Percentiles rank a stretch among this genome's conserved stretches.
phyloP scores from a whole-genome alignment of 2,329 filamentous ascomycete species.

The Lasiodiplodia theobromae region DNA sequence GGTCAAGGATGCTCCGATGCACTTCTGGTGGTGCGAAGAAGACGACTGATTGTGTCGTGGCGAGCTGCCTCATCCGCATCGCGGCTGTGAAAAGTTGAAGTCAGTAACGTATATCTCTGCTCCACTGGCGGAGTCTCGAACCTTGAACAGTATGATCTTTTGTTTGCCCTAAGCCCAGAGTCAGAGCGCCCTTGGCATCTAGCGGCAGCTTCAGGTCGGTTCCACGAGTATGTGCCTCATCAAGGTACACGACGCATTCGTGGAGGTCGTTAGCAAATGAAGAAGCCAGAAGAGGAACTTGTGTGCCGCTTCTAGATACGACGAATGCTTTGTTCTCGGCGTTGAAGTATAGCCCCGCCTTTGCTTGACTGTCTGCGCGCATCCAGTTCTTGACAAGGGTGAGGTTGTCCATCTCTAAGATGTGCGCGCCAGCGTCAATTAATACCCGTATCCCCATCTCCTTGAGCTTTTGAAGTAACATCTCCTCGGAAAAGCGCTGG shows the following conservation, averaged over 20 bases:
- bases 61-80: slow-evolving; percentile 66
- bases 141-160: slow-evolving; percentile 70
- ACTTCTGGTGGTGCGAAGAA: slow-evolving; percentile 51
- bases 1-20: slow-evolving; percentile 65
- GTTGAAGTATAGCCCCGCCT: slow-evolving; percentile 64
- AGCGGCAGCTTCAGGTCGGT: slow-evolving; percentile 65
- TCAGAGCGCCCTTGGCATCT: slow-evolving; percentile 59
- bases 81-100: slow-evolving; percentile 59
- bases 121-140: too few species aligned
- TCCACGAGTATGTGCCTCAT: slow-evolving; percentile 68
- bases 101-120: too few species aligned
- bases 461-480: slow-evolving; percentile 54
- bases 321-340: slow-evolving; percentile 56
- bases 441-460: slow-evolving; percentile 57
- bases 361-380: slow-evolving; percentile 49
- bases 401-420: slow-evolving; percentile 67
- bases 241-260: slow-evolving; percentile 64
- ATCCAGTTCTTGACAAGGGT: slow-evolving; percentile 62
- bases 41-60: slow-evolving; percentile 15
- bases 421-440: slow-evolving; percentile 70
- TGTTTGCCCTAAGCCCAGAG: slow-evolving; percentile 62
- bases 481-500: slow-evolving; percentile 53
- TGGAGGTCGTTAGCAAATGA: slow-evolving; percentile 62
- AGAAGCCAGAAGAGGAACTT: slow-evolving; percentile 58
- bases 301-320: slow-evolving; percentile 48